Evolutionary conservation across 129 eudicot genomes (phyloP).

Genomic region (Daucus carota): DH1_v3.0 NC_030381.2:46953501-46954000

Average conservation of each 20-base stretch:
- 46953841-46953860: slow-evolving; percentile 82
- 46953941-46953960: slow-evolving; percentile 74
- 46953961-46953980: slow-evolving; percentile 78
- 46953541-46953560: too few relatives aligned
- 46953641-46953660: too few relatives aligned
- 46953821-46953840: slow-evolving; percentile 71
- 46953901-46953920: slow-evolving; percentile 60
- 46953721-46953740: too few relatives aligned
- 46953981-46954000: slow-evolving; percentile 61
- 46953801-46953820: slow-evolving; percentile 73
- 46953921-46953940: slow-evolving; percentile 62
- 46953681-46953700: too few relatives aligned
- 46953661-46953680: too few relatives aligned
- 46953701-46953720: too few relatives aligned
- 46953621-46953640: too few relatives aligned
- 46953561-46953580: too few relatives aligned
- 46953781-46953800: background rate
- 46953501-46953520: slow-evolving; percentile 1
- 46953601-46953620: too few relatives aligned
- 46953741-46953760: too few relatives aligned
- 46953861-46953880: slow-evolving; percentile 84
- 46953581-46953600: too few relatives aligned
- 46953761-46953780: background rate
- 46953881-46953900: slow-evolving; percentile 75
- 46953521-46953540: background rate